phyloP scores from a whole-genome alignment of 306 rosid genomes.

The Potentilla sterilis region DNA sequence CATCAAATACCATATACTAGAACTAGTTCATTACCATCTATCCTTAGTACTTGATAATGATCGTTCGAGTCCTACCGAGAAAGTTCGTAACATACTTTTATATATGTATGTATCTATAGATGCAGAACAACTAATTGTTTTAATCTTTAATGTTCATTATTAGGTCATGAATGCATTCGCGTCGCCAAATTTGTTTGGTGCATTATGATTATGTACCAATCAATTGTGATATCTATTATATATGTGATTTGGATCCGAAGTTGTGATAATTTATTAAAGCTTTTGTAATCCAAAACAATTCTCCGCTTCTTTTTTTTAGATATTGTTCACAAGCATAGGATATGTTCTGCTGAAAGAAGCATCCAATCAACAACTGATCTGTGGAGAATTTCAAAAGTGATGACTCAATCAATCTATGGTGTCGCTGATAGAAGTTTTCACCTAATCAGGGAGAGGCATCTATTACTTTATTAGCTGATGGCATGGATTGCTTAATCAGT shows the following conservation, averaged over 20 bases:
- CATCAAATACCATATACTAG: slow-evolving; percentile 16
- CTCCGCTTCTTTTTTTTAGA: not conserved
- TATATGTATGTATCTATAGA: not conserved
- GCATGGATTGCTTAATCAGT: not conserved
- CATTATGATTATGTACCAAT: slow-evolving; percentile 24
- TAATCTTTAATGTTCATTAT: slow-evolving; percentile 16
- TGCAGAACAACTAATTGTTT: not conserved
- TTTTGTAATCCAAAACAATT: not conserved
- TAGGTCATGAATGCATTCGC: slow-evolving; percentile 35
- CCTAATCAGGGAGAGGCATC: not conserved
- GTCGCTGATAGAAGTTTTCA: not conserved
- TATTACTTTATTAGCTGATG: not conserved
- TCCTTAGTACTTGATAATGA: not conserved
- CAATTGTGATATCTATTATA: not conserved
- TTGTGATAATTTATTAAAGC: not conserved
- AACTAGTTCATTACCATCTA: not conserved
- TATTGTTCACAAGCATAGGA: slow-evolving; percentile 11
- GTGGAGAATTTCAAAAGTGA: slow-evolving; percentile 16
- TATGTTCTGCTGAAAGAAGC: slow-evolving; percentile 15
- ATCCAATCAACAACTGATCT: slow-evolving; percentile 5
- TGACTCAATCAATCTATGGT: not conserved
- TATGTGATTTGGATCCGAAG: not conserved
- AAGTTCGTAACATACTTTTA: not conserved
- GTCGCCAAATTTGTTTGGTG: slow-evolving; percentile 34
- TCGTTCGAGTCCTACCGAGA: not conserved